A percentile compares a stretch with the other conserved stretches of the same genome.
phyloP scores from a whole-genome alignment of 495 filamentous ascomycete species.

The Aspergillus mulundensis region DNA sequence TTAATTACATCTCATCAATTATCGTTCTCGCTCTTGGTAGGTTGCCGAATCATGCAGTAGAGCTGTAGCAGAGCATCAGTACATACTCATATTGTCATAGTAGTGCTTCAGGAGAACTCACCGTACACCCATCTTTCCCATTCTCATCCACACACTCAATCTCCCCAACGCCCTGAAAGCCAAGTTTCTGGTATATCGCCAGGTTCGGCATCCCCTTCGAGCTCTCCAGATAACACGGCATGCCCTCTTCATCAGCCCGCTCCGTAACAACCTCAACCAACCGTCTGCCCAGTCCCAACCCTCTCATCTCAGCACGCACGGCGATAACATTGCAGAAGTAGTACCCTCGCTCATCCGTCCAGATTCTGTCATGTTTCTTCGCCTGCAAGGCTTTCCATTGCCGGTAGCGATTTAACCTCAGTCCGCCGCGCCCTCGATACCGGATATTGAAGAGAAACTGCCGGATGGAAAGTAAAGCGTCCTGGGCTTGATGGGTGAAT shows the following conservation, averaged over 20 bases:
- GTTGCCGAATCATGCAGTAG: constrained; percentile 28
- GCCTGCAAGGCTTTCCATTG: constrained; percentile 48
- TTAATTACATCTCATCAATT: too few relatives aligned
- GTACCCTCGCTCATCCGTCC: constrained; percentile 49
- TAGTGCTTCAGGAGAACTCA: constrained; percentile 16
- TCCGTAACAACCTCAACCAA: constrained; percentile 56
- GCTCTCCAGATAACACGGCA: constrained; percentile 62
- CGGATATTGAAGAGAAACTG: constrained; percentile 60
- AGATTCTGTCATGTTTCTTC: constrained; percentile 33
- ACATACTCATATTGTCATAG: not conserved
- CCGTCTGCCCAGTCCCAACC: constrained; percentile 55
- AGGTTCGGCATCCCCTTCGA: constrained; percentile 60
- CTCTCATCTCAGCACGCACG: constrained; percentile 55
- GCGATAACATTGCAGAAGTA: constrained; percentile 70
- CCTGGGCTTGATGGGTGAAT: constrained; percentile 50
- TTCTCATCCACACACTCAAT: constrained; percentile 60
- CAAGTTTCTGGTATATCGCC: constrained; percentile 62
- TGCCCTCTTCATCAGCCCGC: constrained; percentile 55
- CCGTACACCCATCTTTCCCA: constrained; percentile 43
- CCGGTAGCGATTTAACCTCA: constrained; percentile 59
- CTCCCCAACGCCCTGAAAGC: constrained; percentile 57
- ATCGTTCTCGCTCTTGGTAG: too few relatives aligned
- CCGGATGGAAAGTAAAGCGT: constrained; percentile 54
- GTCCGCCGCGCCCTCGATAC: constrained; percentile 58
- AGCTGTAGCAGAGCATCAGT: constrained; percentile 19